Conservation (phyloP, 441 rosid genomes). For the Melastoma candidum region DNA sequence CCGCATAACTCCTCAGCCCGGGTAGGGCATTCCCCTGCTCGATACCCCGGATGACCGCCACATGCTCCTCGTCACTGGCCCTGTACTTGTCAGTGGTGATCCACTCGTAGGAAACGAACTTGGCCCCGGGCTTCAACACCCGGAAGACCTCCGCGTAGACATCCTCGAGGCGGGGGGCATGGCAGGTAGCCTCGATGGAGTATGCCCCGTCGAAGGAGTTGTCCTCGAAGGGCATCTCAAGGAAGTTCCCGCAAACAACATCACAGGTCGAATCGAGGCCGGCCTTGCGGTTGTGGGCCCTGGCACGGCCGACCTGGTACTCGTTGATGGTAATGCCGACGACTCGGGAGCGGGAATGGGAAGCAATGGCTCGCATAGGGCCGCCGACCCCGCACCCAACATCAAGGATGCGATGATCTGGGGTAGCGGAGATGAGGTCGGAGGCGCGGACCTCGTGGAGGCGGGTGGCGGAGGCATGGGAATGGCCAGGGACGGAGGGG, state of each 20-base stretch:
- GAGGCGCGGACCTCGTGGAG: constrained; percentile 39
- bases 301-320: too few species aligned
- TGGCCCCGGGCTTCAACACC: constrained; percentile 71
- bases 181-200: constrained; percentile 93
- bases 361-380: constrained; percentile 9
- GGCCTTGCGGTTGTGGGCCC: too few species aligned
- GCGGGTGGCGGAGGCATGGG: constrained; percentile 74
- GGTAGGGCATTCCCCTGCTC: constrained; percentile 65
- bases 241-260: constrained; percentile 61
- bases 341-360: constrained; percentile 65
- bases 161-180: constrained; percentile 80
- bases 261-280: too few species aligned
- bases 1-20: constrained; percentile 47
- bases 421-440: too few species aligned
- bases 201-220: constrained; percentile 82
- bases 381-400: too few species aligned
- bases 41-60: too few species aligned
- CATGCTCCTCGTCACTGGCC: constrained; percentile 14
- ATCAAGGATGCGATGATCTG: too few species aligned
- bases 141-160: constrained; percentile 72
- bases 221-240: constrained; percentile 70
- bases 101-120: constrained; percentile 80
- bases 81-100: constrained; percentile 67
- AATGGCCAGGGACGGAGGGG: constrained; percentile 54
- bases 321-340: constrained; percentile 56